Evolutionary conservation across 129 eudicot genomes (phyloP), one percentile per base, ranked within the genome.

Genomic region (Escallonia rubra): DNA sequence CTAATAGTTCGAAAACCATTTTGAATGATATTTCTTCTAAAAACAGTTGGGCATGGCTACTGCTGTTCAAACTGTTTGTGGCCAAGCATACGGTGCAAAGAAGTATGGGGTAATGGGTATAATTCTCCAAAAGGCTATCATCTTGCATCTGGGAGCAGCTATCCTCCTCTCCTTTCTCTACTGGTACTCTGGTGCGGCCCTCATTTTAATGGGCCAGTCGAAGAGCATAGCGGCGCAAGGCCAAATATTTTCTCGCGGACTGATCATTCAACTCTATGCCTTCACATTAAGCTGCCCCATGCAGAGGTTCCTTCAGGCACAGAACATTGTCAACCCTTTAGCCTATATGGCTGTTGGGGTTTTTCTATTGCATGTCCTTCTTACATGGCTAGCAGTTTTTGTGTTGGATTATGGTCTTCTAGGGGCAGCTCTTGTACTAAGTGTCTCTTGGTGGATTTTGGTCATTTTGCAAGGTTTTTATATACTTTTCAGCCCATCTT

Each of bases 1-100:
- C 34, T 23, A 23, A 23, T 23, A 23, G 34, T 23, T 23, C 34
- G 34, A 23, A 23, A 23, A 23, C 34, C 34, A 23, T 23, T 23
- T 23, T 23, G 34, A 23, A 23, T 23, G 34, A 23, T 23, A 23
- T 0, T 23, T 23, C 34, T 23, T 23, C 34, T 0, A 23, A 4
- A 7, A 9, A 57, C 67, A 76, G 81, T 59, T 76, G 57, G 81
- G 81, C 11, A 76, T 76, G 81, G 81, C 76, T 7, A 76, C 72
- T 59, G 81, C 81, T 38, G 81, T 76, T 50, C 76, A 76, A 43
- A 76, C 81, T 9, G 81, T 76, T 5, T 76, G 81, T 57, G 81
- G 81, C 9, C 76, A 76, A 76, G 81, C 81, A 57, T 76, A 76
- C 16, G 81, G 81, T 41, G 81, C 81, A 40, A 76, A 76, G 59